Base-by-base conservation (phyloP, 192 early-diverging fungal species). In the Radiomyces spectabilis region DNA sequence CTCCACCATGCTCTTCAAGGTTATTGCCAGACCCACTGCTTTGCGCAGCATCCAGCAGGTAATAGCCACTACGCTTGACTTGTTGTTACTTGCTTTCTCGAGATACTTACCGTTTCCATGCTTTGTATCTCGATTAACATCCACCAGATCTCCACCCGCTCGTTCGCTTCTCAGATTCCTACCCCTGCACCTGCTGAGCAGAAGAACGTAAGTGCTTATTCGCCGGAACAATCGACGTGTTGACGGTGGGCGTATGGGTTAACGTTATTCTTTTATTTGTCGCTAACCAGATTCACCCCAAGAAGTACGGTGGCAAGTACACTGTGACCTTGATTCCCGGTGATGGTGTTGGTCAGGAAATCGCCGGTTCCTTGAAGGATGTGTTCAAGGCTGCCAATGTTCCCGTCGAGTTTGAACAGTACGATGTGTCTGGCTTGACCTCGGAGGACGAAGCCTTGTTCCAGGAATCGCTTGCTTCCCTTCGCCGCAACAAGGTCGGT, bases 321-420 rank as follows among this genome's bases (percentile, higher is more conserved):
- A 97, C 92, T 37, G 89, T 97, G 41, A 97, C 96, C 27, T 81
- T 99, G 51, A 95, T 99, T 59, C 96, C 96, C 34, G 96, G 96
- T 68, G 96, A 99, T 75, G 96, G 96, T 73, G 85, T 99, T 60
- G 96, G 96, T 58, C 82, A 88, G 63, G 96, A 99, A 67, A 90
- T 88, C 62, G 86, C 92, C 34, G 65, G 74, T 8, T 79, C 94
- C 16, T 92, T 99, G 31, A 95, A 97, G 81, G 80, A 87, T 45
- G 82, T 99, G 48, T 99, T 99, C 77, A 84, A 81, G 61, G 94
- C 93, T 16, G 87, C 87, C 63, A 82, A 86, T 47, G 92, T 93
- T 22, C 96, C 96, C 18, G 83, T 99, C 53, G 86, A 95, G 68
- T 99, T 89, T 78, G 94, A 99, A 73, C 94, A 96, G 75, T 95